Evolutionary conservation across 345 rosid species (phyloP), one percentile per base, ranked within the genome.

Genomic region (Acer saccharum): DNA sequence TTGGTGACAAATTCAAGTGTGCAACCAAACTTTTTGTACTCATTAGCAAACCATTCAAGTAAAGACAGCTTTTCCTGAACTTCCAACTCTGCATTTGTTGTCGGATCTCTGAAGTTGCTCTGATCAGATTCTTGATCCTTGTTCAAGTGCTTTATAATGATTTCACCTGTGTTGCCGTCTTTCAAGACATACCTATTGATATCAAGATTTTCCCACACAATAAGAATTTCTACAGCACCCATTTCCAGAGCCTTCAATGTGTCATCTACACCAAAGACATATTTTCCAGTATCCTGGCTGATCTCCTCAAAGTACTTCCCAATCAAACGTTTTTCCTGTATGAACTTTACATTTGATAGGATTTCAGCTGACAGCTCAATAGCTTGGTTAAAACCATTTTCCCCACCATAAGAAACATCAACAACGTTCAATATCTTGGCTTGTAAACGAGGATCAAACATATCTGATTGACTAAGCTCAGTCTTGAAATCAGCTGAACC

Each of bases 401-500:
- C 98, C 5, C 98, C 98, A 27, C 98, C 97, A 62, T 94, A 94
- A 13, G 98, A 94, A 41, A 94, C 97, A 83, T 94, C 98, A 10
- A 93, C 97, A 0, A 93, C 97, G 23, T 94, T 94, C 82, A 94
- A 74, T 48, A 94, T 94, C 84, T 94, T 94, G 21, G 98, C 95
- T 79, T 94, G 98, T 29, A 94, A 90, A 76, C 97, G 97, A 85
- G 97, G 97, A 80, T 94, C 98, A 83, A 93, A 94, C 97, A 94
- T 77, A 82, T 94, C 98, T 21, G 98, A 94, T 74, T 94, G 97
- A 74, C 97, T 92, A 39, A 94, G 89, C 87, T 94, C 97, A 7
- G 97, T 94, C 82, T 94, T 94, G 88, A 92, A 94, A 83, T 90
- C 97, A 69, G 96, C 98, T 10, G 96, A 94, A 81, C 98, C 98